Base-by-base conservation (phyloP, 768 basidiomycete genomes). In the Saitozyma podzolica region DNA sequence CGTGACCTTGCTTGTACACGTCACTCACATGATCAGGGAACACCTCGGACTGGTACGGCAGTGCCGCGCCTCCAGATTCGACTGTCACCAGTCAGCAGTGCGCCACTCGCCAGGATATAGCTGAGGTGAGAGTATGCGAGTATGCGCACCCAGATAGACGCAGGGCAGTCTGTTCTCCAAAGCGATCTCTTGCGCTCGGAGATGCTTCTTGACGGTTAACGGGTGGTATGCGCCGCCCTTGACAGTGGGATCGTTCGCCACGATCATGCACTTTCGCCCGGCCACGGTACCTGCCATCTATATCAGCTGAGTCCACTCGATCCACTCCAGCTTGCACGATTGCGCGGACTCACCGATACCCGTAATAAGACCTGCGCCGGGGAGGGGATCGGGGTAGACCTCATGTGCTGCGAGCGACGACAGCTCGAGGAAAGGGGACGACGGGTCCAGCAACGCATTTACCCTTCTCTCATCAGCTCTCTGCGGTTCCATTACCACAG, bases 151-250 rank as follows among this genome's bases (percentile, higher is more conserved):
- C 62, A 95, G 83, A 80, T 97, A 97, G 48, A 97, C 85, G 77
- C 92, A 95, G 9, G 93, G 92, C 40, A 96, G 80, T 5, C 87
- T 84, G 75, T 95, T 89, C 81, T 95, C 92, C 62, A 87, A 82
- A n/a, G 93, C 93, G 64, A 97, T 88, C 76, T 96, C 91, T 75
- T 97, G 93, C 0, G 93, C 94, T 17, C 93, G 86, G 29, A 97
- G 80, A 70, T 97, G 93, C 77, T 97, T 97, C 86, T 96, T 97
- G 69, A 97, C 89, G 14, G 91, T 92, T 54, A 93, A 79, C 19
- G 91, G 92, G 74, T 92, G 91, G 78, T 95, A 95, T 0, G 90
- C 90, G 8, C 92, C 92, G 13, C 92, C 92, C 77, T 93, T 93
- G 37, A 92, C 91, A 8, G 91, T 92, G 40, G 92, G 88, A 75